These are phyloP conservation scores for Arthrinium puccinioides DNA, from an alignment of 2,329 filamentous ascomycete species.

Conservation along the genomic window DNA sequence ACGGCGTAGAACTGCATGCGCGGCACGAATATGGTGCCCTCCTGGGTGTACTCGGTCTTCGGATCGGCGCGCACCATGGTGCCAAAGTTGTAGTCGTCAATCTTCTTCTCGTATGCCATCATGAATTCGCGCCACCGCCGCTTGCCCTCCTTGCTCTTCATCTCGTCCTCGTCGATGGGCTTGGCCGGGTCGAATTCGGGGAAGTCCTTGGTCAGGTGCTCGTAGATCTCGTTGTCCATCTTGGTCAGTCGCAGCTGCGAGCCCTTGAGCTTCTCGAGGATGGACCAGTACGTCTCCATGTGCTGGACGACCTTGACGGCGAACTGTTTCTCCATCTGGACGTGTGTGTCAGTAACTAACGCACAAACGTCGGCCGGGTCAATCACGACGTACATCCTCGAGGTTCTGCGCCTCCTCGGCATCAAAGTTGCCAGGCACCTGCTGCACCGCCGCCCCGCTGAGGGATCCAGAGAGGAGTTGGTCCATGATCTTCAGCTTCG, in stretches of 20 bases:
- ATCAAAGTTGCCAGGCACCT: slow-evolving; percentile 50
- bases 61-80: slow-evolving; percentile 79
- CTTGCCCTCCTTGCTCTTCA: slow-evolving; percentile 97
- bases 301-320: slow-evolving; percentile 97
- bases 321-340: slow-evolving; percentile 96
- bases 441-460: slow-evolving; percentile 8
- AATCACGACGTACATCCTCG: slow-evolving; percentile 40
- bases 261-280: slow-evolving; percentile 84
- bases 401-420: slow-evolving; percentile 48
- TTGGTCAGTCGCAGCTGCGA: slow-evolving; percentile 88
- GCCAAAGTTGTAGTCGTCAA: slow-evolving; percentile 98
- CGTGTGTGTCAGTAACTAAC: slow-evolving; percentile 2
- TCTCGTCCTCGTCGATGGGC: slow-evolving; percentile 81
- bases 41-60: slow-evolving; percentile 76
- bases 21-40: slow-evolving; percentile 75
- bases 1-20: slow-evolving; percentile 80
- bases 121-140: slow-evolving; percentile 93
- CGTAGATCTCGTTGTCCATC: slow-evolving; percentile 89
- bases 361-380: too few species aligned
- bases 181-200: slow-evolving; percentile 83
- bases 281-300: slow-evolving; percentile 93
- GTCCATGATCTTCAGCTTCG: not conserved
- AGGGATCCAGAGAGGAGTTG: slow-evolving; percentile 1
- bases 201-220: slow-evolving; percentile 80
- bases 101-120: slow-evolving; percentile 84